A percentile compares a stretch with the other conserved stretches of the same genome.
Conservation (phyloP, 768 basidiomycete genomes). For the Pleurotus citrinopileatus region DNA sequence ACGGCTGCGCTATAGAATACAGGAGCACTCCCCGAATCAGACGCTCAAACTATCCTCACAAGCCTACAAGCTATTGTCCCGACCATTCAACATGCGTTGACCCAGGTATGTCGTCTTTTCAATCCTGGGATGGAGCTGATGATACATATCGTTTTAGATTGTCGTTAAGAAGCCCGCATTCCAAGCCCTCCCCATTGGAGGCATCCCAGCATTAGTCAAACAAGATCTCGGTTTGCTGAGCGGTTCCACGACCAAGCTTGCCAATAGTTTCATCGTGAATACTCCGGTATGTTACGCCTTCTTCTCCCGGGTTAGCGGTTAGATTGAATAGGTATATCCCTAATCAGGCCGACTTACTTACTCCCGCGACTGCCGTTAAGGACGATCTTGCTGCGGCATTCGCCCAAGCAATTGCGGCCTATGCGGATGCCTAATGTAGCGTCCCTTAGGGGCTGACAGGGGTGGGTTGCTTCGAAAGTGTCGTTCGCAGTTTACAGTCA, state of each 20-base stretch:
- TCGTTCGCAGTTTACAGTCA: neutral
- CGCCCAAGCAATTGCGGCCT: constrained; percentile 25
- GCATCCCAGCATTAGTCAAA: constrained; percentile 21
- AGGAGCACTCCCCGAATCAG: constrained; percentile 17
- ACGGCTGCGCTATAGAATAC: neutral
- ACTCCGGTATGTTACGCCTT: constrained; percentile 22
- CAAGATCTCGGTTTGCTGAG: constrained; percentile 23
- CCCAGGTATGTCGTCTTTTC: neutral
- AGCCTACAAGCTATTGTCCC: constrained; percentile 19
- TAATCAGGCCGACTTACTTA: constrained; percentile 18
- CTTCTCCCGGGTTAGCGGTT: neutral
- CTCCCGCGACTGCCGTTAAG: constrained; percentile 17
- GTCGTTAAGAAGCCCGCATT: constrained; percentile 21
- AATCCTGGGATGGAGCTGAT: neutral
- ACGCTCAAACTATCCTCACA: constrained; percentile 17
- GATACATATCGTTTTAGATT: constrained; percentile 5
- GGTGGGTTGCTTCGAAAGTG: neutral
- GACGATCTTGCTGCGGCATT: constrained; percentile 21
- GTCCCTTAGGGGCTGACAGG: constrained; percentile 1
- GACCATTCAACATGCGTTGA: constrained; percentile 18
- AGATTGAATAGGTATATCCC: neutral
- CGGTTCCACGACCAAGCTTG: constrained; percentile 21
- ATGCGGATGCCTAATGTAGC: too few relatives aligned
- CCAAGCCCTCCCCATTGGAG: constrained; percentile 19
- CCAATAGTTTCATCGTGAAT: constrained; percentile 20